Evolutionary conservation across 108 stramenopile genomes (phyloP).

Genomic region (Cyclostephanos invisitatus): DNA sequence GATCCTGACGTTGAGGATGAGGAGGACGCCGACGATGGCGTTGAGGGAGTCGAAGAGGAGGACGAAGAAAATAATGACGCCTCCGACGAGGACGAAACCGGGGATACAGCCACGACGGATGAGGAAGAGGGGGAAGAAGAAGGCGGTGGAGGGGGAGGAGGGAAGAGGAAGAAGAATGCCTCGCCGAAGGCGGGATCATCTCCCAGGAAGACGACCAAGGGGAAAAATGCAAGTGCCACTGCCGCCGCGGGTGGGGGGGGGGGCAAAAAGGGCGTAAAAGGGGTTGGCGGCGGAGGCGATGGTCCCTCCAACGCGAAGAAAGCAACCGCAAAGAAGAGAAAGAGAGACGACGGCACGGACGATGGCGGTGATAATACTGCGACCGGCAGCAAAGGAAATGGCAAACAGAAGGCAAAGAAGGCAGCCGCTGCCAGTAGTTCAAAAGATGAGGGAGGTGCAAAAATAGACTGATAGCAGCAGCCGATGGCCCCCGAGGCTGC

Average conservation of each 20-base stretch:
- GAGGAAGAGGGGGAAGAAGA: slow-evolving; percentile 14
- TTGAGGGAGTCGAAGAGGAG: slow-evolving; percentile 13
- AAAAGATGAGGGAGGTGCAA: background rate
- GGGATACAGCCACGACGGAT: slow-evolving; percentile 8
- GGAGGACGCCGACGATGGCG: slow-evolving; percentile 18
- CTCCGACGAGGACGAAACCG: slow-evolving; percentile 21
- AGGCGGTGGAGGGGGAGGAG: slow-evolving; percentile 1
- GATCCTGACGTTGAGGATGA: slow-evolving; percentile 42
- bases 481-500: no score
- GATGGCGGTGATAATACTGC: background rate
- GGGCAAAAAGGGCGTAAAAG: slow-evolving; percentile 3
- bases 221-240: slow-evolving; percentile 13
- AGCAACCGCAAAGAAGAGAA: slow-evolving; percentile 16
- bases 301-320: slow-evolving; percentile 13
- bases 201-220: slow-evolving; percentile 36
- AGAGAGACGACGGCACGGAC: background rate
- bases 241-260: slow-evolving; percentile 5
- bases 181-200: slow-evolving; percentile 9
- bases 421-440: background rate
- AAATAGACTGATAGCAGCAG: background rate
- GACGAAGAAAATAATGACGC: slow-evolving; percentile 26
- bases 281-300: slow-evolving; percentile 1
- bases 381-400: background rate
- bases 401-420: background rate
- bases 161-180: slow-evolving; percentile 22